Evolutionary conservation across 441 rosid genomes (phyloP).

Genomic region (Viola pubescens): DNA sequence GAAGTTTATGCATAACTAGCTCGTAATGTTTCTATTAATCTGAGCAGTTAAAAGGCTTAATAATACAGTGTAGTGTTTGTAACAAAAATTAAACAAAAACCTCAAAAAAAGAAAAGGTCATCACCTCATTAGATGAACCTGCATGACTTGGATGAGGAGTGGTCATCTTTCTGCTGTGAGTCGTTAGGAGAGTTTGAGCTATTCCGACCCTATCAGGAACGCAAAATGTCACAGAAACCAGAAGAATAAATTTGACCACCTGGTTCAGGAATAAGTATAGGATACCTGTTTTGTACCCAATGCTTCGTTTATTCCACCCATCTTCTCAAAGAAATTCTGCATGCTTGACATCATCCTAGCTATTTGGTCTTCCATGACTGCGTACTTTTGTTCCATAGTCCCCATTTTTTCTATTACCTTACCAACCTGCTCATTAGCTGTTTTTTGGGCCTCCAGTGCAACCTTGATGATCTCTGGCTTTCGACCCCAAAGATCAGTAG

Average conservation of each 20-base stretch:
- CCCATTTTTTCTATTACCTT: slow-evolving; percentile 33
- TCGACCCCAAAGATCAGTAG: slow-evolving; percentile 24
- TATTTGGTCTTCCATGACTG: slow-evolving; percentile 31
- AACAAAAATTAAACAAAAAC: no score
- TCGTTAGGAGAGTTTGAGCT: slow-evolving; percentile 12
- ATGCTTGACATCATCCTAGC: slow-evolving; percentile 26
- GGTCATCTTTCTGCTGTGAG: slow-evolving; percentile 11
- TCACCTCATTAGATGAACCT: slow-evolving; percentile 12
- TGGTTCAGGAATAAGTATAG: not conserved
- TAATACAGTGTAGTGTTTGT: no score
- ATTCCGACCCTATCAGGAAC: slow-evolving; percentile 9
- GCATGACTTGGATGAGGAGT: slow-evolving; percentile 22
- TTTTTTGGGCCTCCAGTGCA: slow-evolving; percentile 26
- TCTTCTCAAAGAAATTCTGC: slow-evolving; percentile 25
- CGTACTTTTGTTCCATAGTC: slow-evolving; percentile 32
- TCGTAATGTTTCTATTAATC: no score
- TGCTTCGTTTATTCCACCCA: slow-evolving; percentile 7
- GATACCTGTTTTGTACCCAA: slow-evolving; percentile 20
- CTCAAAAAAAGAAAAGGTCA: no score
- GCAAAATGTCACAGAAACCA: not conserved
- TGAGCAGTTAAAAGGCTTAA: no score
- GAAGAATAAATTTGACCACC: not conserved
- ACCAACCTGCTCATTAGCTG: slow-evolving; percentile 23
- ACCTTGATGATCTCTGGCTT: slow-evolving; percentile 16
- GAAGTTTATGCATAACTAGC: no score